phyloP scores from a whole-genome alignment of 2,329 filamentous ascomycete species.

The Aspergillus novoparasiticus region DNA sequence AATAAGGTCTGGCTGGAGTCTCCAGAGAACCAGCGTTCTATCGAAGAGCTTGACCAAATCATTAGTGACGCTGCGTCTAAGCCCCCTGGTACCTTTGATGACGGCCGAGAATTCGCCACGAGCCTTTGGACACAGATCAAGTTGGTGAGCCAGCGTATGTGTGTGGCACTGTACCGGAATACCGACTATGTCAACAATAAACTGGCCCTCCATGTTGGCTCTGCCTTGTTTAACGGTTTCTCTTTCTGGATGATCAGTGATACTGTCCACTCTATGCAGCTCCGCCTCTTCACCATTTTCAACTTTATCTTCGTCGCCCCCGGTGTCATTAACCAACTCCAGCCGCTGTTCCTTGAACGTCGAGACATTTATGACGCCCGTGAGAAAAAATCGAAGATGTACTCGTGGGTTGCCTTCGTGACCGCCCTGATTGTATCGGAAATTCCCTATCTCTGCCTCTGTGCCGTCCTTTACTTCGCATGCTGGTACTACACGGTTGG shows the following conservation, averaged over 20 bases:
- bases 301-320: conserved; percentile 60
- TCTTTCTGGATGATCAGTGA: conserved; percentile 70
- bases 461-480: conserved; percentile 66
- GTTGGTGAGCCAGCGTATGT: conserved; percentile 68
- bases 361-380: conserved; percentile 67
- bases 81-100: conserved; percentile 46
- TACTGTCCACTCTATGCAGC: conserved; percentile 67
- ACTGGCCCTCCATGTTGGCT: conserved; percentile 57
- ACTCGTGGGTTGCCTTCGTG: conserved; percentile 73
- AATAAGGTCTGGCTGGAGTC: conserved; percentile 71
- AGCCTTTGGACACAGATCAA: conserved; percentile 63
- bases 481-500: conserved; percentile 75
- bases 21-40: conserved; percentile 58
- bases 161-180: conserved; percentile 67
- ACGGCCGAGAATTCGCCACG: conserved; percentile 64
- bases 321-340: conserved; percentile 51
- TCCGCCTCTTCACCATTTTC: conserved; percentile 71
- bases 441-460: conserved; percentile 68
- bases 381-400: conserved; percentile 72
- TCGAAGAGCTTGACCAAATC: conserved; percentile 66
- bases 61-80: conserved; percentile 51
- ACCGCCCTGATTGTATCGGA: conserved; percentile 70
- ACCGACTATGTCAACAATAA: conserved; percentile 69
- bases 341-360: conserved; percentile 70
- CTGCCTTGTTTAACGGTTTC: conserved; percentile 52